phyloP scores from a whole-genome alignment of 306 rosid species.

The Dryas drummondii region DNA sequence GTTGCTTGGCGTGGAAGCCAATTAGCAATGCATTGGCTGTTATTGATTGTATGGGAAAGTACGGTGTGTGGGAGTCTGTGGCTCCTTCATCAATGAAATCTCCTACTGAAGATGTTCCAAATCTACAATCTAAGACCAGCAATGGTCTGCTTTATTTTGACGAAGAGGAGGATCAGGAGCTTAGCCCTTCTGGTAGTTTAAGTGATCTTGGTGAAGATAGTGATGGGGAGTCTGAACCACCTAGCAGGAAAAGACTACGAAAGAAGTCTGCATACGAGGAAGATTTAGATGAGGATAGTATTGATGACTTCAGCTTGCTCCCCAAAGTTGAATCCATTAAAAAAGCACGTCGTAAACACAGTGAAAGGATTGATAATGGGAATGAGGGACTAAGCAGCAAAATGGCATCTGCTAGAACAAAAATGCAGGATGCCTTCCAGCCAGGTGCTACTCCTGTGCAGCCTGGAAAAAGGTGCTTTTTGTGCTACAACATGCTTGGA shows the following conservation, averaged over 20 bases:
- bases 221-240: constrained; percentile 53
- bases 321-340: constrained; percentile 63
- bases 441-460: constrained; percentile 83
- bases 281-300: constrained; percentile 47
- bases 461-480: constrained; percentile 77
- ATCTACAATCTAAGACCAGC: constrained; percentile 44
- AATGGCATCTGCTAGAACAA: constrained; percentile 37
- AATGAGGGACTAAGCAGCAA: constrained; percentile 41
- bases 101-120: constrained; percentile 83
- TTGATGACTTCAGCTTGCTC: constrained; percentile 39
- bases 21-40: constrained; percentile 76
- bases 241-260: constrained; percentile 71
- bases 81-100: constrained; percentile 92
- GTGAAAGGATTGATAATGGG: constrained; percentile 43
- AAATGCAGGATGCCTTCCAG: constrained; percentile 89
- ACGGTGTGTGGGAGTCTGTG: constrained; percentile 89
- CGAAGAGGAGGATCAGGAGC: constrained; percentile 72
- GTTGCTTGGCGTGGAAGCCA: constrained; percentile 91
- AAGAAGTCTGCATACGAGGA: constrained; percentile 46
- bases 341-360: constrained; percentile 44
- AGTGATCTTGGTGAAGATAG: constrained; percentile 84
- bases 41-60: constrained; percentile 82
- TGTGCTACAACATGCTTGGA: constrained; percentile 96
- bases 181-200: constrained; percentile 55
- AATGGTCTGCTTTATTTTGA: constrained; percentile 81